Evolutionary conservation across 768 basidiomycete genomes (phyloP), one percentile per base, ranked within the genome.

Genomic region (Xanthoconium purpureum): DNA sequence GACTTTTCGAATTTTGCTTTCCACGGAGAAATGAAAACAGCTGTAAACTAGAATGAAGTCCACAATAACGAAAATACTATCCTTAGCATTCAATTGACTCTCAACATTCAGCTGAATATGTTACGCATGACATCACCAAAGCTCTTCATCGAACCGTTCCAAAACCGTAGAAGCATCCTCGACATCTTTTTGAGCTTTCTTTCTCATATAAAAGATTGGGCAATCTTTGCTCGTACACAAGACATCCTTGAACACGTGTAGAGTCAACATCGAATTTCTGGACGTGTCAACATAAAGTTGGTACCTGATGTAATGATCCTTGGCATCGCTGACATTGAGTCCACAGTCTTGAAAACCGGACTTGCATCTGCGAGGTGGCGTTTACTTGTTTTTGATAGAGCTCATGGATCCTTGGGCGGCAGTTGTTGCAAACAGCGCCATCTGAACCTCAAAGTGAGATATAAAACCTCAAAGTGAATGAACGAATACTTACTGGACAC

Each of bases 241-340:
- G 10, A 98, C 97, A 68, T 99, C 97, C 91, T 97, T 62, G 11
- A 50, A 56, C 33, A 47, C 20, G 6, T 17, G 36, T 36, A 54
- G 24, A 24, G 24, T 52, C 35, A 47, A 42, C 39, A 15, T 28
- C 15, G 14, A 24, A 24, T 24, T 24, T 15, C 14, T 14, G 17
- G 13, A 6, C 2, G 29, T 47, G 20, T 14, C 13, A 37, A 30
- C 6, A 46, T 5, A 43, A 15, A 30, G 30, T 28, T 14, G 62
- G 71, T 30, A 88, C 88, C 77, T 97, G 94, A 75, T 99, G 97
- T 47, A 99, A 77, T 17, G 97, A 99, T 14, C 97, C 97, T 69
- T 99, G 97, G 77, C 97, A 99, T 28, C 97, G 83, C 68, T 99
- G 97, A 64, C 97, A 99, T 67, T 98, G 96, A 2, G 97, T 98